Evolutionary conservation across 2,329 filamentous ascomycete species (phyloP).

Genomic region (Chaetomiaceae sp.): DNA sequence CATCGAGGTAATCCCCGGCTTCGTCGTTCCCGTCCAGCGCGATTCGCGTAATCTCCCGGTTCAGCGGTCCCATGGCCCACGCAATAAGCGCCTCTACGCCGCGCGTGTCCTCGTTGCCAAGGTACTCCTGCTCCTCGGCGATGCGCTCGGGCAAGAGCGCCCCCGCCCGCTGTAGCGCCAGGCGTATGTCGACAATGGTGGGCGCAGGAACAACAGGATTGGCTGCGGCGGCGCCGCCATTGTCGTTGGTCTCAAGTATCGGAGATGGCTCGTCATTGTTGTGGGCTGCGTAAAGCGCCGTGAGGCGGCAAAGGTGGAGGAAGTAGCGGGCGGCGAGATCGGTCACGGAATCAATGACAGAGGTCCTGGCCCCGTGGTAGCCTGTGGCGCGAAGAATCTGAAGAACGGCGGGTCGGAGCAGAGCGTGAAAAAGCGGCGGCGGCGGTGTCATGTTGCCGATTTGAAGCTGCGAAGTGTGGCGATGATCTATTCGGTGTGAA

Average conservation of each 20-base stretch:
- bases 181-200: conserved; percentile 70
- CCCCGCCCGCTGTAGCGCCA: conserved; percentile 78
- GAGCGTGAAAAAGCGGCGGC: conserved; percentile 57
- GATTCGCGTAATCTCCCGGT: conserved; percentile 74
- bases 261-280: conserved; percentile 48
- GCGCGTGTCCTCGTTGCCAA: conserved; percentile 66
- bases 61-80: conserved; percentile 70
- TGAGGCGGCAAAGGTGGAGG: conserved; percentile 63
- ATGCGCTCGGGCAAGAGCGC: conserved; percentile 63
- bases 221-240: neutral
- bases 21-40: conserved; percentile 63
- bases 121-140: conserved; percentile 62
- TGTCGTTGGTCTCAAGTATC: neutral
- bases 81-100: conserved; percentile 72
- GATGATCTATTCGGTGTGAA: neutral
- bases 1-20: conserved; percentile 63
- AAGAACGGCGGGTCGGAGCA: conserved; percentile 79
- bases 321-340: conserved; percentile 82
- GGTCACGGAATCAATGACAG: conserved; percentile 80
- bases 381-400: conserved; percentile 89
- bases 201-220: conserved; percentile 35
- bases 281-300: conserved; percentile 63
- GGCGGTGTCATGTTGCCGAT: conserved; percentile 37
- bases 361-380: conserved; percentile 75
- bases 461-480: neutral